Percentiles rank a stretch among this genome's conserved stretches.
phyloP scores from a whole-genome alignment of 1,284 basidiomycete species.

The Sporisorium reilianum region DNA sequence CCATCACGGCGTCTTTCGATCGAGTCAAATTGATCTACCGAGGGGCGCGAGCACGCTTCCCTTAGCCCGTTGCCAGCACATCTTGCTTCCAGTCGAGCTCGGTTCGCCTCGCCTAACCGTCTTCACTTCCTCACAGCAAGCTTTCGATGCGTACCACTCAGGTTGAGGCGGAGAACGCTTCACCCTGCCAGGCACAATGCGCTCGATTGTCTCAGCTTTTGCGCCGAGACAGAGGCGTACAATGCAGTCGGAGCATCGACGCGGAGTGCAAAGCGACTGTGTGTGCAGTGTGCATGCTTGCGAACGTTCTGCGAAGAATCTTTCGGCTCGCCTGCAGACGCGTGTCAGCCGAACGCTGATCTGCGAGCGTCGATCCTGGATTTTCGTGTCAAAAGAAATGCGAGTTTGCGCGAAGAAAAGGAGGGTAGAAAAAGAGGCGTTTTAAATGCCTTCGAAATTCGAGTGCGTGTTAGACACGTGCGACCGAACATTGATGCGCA shows the following conservation, averaged over 20 bases:
- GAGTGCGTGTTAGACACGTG: neutral
- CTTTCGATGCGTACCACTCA: neutral
- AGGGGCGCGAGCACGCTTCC: neutral
- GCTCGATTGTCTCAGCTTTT: no score
- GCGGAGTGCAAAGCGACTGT: neutral
- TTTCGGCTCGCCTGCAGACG: neutral
- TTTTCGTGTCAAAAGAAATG: no score
- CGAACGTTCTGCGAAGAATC: conserved; percentile 4
- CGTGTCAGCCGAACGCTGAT: no score
- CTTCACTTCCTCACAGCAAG: neutral
- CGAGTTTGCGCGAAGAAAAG: neutral
- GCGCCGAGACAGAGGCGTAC: no score
- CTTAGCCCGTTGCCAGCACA: conserved; percentile 6
- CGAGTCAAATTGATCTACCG: neutral
- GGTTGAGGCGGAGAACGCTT: no score
- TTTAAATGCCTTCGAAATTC: neutral
- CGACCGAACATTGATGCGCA: neutral
- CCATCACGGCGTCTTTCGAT: neutral
- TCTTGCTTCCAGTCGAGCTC: neutral
- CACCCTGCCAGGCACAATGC: no score
- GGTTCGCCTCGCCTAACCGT: conserved; percentile 4
- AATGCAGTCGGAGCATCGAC: neutral
- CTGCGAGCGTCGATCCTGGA: no score
- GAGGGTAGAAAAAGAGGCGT: neutral
- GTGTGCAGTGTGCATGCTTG: neutral